Base-by-base conservation (phyloP, 352 stramenopile species). In the Globisporangium lucens region DNA sequence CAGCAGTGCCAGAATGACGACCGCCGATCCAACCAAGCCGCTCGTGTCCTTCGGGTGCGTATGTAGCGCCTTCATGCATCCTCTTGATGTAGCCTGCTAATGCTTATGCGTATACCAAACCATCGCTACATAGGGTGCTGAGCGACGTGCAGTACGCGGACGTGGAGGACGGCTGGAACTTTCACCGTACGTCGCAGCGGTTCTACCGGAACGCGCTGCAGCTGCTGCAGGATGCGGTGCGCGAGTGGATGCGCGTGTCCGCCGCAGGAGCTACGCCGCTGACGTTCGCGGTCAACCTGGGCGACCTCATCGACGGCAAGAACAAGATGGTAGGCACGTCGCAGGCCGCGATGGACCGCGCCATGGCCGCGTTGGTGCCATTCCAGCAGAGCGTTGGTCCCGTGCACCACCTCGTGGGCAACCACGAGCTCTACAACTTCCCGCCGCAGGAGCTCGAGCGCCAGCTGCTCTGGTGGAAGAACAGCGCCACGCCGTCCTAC, bases 361-460 rank as follows among this genome's bases (percentile, higher is more conserved):
- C 67, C 0, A 76, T 76, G 63, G 75, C 68, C 15, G 76, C 75
- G 10, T 92, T 78, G 63, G 67, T 17, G 5, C 66, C 69, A 1
- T 89, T 94, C 41, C 63, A 83, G 74, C 51, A 71, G 10, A 35
- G 49, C 1, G 67, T 93, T 22, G 82, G 79, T 9, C 73, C 74
- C 36, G 78, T 95, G 64, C 83, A 93, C 70, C 87, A 95, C 68
- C 66, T 93, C 33, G 63, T 94, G 62, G 87, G 87, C 56, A 95
- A 95, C 74, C 87, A 95, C 75, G 87, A 95, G 61, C 80, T 95
- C 43, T 93, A 93, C 77, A 94, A 94, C 62, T 85, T 95, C 56
- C 66, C 80, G 5, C 75, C 75, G 12, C 53, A 61, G 0, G 66
- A 75, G 27, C 87, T 91, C 58, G 66, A 79, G 24, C 66, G 73